A percentile compares a stretch with the other conserved stretches of the same genome.
These are phyloP conservation scores for barrel medic (Medicago truncatula) DNA, from an alignment of 306 rosid genomes.

Conservation along the genomic window MtrunA17r5.0-ANR NC_053047.1:12335001-12335500, in stretches of 20 bases:
- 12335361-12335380: slow-evolving; percentile 2
- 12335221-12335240: neutral
- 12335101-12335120: neutral
- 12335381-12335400: slow-evolving; percentile 38
- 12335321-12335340: neutral
- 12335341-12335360: slow-evolving; percentile 8
- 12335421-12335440: neutral
- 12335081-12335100: neutral
- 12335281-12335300: slow-evolving; percentile 18
- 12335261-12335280: neutral
- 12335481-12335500: slow-evolving; percentile 5
- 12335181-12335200: neutral
- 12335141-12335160: neutral
- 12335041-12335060: neutral
- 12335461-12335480: neutral
- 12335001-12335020: neutral
- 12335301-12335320: neutral
- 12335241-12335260: neutral
- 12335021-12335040: neutral
- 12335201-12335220: too few relatives aligned
- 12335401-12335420: neutral
- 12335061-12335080: neutral
- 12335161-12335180: neutral
- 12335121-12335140: neutral
- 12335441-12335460: neutral